These are phyloP conservation scores for Pseudocercospora eumusae DNA, from an alignment of 2,329 filamentous ascomycete genomes.

Conservation along the genomic window DNA sequence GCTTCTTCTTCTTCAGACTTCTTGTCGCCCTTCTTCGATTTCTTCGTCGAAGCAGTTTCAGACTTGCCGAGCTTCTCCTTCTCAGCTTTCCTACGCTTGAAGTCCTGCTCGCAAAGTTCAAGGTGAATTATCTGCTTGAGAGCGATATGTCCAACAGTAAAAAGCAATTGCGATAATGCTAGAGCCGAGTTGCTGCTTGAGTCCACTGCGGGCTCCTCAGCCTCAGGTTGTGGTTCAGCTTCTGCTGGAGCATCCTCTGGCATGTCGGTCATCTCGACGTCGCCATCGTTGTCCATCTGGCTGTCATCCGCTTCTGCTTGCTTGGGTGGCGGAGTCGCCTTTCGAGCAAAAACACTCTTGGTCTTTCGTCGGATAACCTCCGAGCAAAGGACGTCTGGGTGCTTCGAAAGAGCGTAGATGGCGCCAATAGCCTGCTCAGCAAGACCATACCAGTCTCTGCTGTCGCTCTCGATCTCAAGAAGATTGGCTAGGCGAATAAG, in stretches of 20 bases:
- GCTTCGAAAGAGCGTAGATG: constrained; percentile 90
- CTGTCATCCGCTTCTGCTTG: constrained; percentile 35
- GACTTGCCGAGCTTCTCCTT: constrained; percentile 65
- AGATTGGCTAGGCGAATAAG: constrained; percentile 78
- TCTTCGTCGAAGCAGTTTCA: constrained; percentile 33
- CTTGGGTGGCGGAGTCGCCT: constrained; percentile 42
- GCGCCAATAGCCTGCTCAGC: constrained; percentile 95
- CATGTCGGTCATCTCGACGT: constrained; percentile 44
- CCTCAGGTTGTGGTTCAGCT: constrained; percentile 27
- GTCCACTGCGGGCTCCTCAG: constrained; percentile 24
- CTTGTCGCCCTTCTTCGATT: constrained; percentile 49
- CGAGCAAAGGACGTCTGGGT: constrained; percentile 89
- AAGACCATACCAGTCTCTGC: constrained; percentile 90
- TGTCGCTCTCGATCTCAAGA: constrained; percentile 80
- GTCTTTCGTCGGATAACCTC: constrained; percentile 88
- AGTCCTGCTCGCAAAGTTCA: constrained; percentile 95
- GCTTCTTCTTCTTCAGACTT: constrained; percentile 58
- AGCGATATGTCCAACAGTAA: constrained; percentile 92
- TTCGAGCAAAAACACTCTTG: constrained; percentile 71
- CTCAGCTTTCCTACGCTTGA: constrained; percentile 92
- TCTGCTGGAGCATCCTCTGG: constrained; percentile 28
- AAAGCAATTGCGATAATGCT: constrained; percentile 84
- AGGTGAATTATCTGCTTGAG: constrained; percentile 99
- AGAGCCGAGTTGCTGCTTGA: constrained; percentile 52
- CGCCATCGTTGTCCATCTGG: constrained; percentile 39